phyloP scores from a whole-genome alignment of 768 basidiomycete species.

The Pisolithus microcarpus region DNA sequence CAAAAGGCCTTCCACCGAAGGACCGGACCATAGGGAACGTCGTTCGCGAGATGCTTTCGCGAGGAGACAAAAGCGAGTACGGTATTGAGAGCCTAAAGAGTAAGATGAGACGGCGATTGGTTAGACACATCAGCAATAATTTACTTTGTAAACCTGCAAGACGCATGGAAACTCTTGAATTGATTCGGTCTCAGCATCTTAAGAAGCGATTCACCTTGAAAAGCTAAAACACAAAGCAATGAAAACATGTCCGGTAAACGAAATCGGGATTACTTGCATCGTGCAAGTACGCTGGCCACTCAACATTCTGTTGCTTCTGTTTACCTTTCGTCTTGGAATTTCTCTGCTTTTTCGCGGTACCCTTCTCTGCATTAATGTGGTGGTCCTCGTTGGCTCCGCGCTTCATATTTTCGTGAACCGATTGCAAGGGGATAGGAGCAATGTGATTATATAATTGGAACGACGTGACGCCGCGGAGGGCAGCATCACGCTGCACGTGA shows the following conservation, averaged over 20 bases:
- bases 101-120: background rate
- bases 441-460: background rate
- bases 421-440: background rate
- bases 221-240: conserved; percentile 30
- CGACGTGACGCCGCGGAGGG: background rate
- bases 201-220: conserved; percentile 38
- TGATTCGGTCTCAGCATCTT: background rate
- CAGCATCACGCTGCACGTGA: background rate
- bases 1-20: conserved; percentile 74
- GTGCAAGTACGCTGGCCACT: conserved; percentile 63
- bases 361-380: background rate
- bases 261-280: conserved; percentile 26
- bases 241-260: background rate
- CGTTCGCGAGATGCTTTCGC: conserved; percentile 68
- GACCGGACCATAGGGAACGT: conserved; percentile 69
- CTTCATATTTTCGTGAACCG: conserved; percentile 1
- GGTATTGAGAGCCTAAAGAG: conserved; percentile 70
- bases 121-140: background rate
- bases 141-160: conserved; percentile 39
- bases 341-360: conserved; percentile 11
- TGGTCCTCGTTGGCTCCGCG: background rate
- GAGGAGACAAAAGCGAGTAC: conserved; percentile 84
- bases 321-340: conserved; percentile 12
- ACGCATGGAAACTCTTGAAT: background rate
- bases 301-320: conserved; percentile 12